Base-by-base conservation (phyloP, 306 rosid genomes). In the Cajanus cajan region DNA sequence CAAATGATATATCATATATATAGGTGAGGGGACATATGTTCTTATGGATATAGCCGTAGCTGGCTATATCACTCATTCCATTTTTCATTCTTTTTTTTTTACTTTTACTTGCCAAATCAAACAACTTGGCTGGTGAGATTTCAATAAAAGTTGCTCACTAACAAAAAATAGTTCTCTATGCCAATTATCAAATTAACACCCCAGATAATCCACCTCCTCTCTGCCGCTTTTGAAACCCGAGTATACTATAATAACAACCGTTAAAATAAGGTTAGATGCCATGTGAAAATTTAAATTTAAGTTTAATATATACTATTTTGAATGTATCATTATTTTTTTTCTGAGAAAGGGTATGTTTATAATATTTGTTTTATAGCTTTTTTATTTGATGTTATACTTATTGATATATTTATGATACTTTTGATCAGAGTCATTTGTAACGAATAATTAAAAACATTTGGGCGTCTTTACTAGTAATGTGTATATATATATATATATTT, bases 41-140 rank as follows among this genome's bases (percentile, higher is more conserved):
- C 77, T 22, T 44, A 22, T 44, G 39, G 84, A 8, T 19, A 62
- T 6, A 59, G 71, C 9, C n/a, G n/a, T n/a, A n/a, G n/a, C n/a
- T n/a, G n/a, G n/a, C n/a, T n/a, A n/a, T n/a, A n/a, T n/a, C 28
- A 71, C 24, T 78, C 61, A 86, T 86, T 86, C 75, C 51, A 48
- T 55, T 73, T 79, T 79, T 19, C 65, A 45, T 83, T 19, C 31
- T 51, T 63, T 12, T 63, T n/a, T 33, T 25, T 63, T 36, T 33
- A 31, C 22, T n/a, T 62, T 33, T 21, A 14, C 71, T 8, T 36
- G 7, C 24, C 31, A 63, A 72, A 65, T 64, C 52, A 83, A 64
- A 75, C 85, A 81, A 64, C 81, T 70, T 39, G 77, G 82, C 48
- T 64, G 87, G 87, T 84, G 84, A 59, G 76, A 75, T 55, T 67